Evolutionary conservation across 441 rosid genomes (phyloP), one percentile per base, ranked within the genome.

Genomic region (Heliophila coronopifolia): DNA sequence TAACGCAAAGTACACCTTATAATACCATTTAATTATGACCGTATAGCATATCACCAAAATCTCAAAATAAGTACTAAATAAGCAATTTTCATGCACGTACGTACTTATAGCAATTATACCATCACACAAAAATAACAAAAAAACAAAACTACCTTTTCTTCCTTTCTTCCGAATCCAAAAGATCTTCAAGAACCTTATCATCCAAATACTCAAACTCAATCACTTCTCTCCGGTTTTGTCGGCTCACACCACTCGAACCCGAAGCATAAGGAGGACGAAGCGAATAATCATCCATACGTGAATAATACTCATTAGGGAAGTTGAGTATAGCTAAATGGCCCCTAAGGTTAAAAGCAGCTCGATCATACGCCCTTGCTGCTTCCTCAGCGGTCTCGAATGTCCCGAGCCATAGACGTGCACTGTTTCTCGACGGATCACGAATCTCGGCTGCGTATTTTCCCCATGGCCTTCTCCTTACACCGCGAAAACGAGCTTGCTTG

Each of bases 391-490:
- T 76, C 51, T 45, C 58, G 22, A 76, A 79, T 8, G 86, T 79
- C 7, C 86, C 86, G 1, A 76, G 78, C 86, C 82, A 79, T 37
- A 76, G 22, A 5, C 80, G 73, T 0, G 68, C 78, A 22, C 94
- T 88, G 1, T 44, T 73, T 24, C 68, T 60, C 2, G 65, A 66
- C 0, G 82, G 76, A 51, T 86, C 95, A 17, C 97, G 74, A 19
- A 86, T 86, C 81, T 86, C 97, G 9, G 95, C 97, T 2, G 95
- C 94, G 35, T 67, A 86, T 67, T 83, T 90, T 0, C 97, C 97
- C 95, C 97, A 85, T 1, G 97, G 91, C 71, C 95, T 74, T 66
- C 82, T 77, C 52, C 97, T 55, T 4, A 76, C 82, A 2, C 85
- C 82, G 7, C 82, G 66, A 27, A 67, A 79, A 12, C 73, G 74